Base-by-base conservation (phyloP, 345 rosid species). In the Theobroma cacao region DNA sequence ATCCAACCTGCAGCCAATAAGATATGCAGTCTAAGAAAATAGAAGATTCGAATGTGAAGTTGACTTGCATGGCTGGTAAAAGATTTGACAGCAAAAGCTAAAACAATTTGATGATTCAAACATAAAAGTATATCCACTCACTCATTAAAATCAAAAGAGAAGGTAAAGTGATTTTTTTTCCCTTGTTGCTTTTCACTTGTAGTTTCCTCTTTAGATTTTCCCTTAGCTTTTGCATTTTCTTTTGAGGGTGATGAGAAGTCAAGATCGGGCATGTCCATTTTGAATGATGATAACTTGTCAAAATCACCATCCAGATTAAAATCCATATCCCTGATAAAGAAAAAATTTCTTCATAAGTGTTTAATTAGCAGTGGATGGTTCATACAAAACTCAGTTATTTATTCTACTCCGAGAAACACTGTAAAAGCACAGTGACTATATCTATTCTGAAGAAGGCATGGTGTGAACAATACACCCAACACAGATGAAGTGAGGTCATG, bases 111-210 rank as follows among this genome's bases (percentile, higher is more conserved):
- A 59, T 68, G 73, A 24, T 28, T 34, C 28, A 72, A 61, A n/a
- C 75, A 62, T 34, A 55, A 18, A 28, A 50, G 41, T 40, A 63
- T 58, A 53, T 65, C 41, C 17, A 75, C 92, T 72, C 82, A 95
- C 98, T 75, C 89, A 36, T 90, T 86, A 82, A 93, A 93, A 79
- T 92, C 93, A 86, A 91, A 93, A 62, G 97, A 90, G 88, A 92
- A 93, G 72, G 60, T 55, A 80, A 91, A 91, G 53, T 55, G 38
- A 59, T 86, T 89, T 55, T 80, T 79, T 85, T 88, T 89, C 77
- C 76, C 82, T 80, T 78, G 84, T 78, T 50, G 24, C 65, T 77
- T 84, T 79, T 81, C 83, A 8, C 60, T 77, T 17, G 86, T 48
- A 59, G 82, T 77, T 82, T 88, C 90, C 62, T 84, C 91, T 72